A percentile compares a stretch with the other conserved stretches of the same genome.
Conservation (phyloP, 164 flowering plant genomes). For the Magnolia kwangsiensis region DNA sequence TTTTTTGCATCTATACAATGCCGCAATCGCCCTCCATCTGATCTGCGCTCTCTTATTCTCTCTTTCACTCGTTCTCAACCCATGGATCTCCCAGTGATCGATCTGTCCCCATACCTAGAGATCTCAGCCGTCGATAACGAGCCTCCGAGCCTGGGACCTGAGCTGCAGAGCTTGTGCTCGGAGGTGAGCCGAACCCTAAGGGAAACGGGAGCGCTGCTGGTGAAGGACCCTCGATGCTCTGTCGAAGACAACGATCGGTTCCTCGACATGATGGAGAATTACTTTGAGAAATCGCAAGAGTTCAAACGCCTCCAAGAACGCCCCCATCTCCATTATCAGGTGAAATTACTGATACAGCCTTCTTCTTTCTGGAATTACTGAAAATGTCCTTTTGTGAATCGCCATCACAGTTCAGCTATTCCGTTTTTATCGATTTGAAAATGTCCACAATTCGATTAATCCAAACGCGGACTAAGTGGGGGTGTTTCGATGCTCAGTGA, state of each 20-base stretch:
- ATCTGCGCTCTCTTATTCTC: background rate
- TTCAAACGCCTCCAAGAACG: conserved; percentile 83
- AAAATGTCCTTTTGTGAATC: too few species aligned
- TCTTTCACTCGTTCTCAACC: background rate
- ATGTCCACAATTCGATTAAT: too few species aligned
- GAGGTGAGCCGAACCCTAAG: conserved; percentile 71
- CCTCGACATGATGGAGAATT: conserved; percentile 94
- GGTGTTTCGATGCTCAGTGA: too few species aligned
- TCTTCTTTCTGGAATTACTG: background rate
- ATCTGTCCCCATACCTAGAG: conserved; percentile 52
- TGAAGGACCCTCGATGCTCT: conserved; percentile 90
- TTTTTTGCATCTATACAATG: too few species aligned
- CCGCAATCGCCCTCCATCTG: background rate
- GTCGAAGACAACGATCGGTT: conserved; percentile 86
- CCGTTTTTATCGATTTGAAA: too few species aligned
- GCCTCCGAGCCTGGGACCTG: conserved; percentile 11
- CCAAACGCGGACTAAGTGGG: too few species aligned
- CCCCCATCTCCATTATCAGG: conserved; percentile 91
- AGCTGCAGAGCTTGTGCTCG: conserved; percentile 37
- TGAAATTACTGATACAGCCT: conserved; percentile 9
- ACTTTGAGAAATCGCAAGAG: conserved; percentile 57
- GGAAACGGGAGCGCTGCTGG: conserved; percentile 86
- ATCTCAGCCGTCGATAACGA: conserved; percentile 9
- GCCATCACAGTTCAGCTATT: too few species aligned
- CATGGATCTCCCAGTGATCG: conserved; percentile 65